A percentile compares a stretch with the other conserved stretches of the same genome.
phyloP scores from a whole-genome alignment of 2,329 filamentous ascomycete genomes.

The Cercospora beticola region DNA sequence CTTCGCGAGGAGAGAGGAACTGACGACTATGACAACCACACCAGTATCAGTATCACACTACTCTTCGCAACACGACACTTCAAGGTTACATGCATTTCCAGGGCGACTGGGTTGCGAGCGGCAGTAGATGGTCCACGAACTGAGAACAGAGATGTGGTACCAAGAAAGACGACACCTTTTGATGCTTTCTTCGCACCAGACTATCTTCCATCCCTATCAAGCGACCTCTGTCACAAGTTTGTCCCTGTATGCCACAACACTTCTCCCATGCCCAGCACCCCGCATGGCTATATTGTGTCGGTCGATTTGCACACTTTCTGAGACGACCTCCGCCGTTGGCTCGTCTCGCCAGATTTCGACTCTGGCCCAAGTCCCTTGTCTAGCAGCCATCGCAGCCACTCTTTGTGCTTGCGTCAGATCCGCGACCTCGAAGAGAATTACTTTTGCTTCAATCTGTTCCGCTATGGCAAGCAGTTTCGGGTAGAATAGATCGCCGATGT shows the following conservation, averaged over 20 bases:
- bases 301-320: conserved; percentile 30
- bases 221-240: not conserved
- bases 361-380: conserved; percentile 36
- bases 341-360: conserved; percentile 73
- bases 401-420: conserved; percentile 66
- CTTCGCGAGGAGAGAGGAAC: not conserved
- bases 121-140: not conserved
- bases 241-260: conserved; percentile 45
- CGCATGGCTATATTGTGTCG: conserved; percentile 32
- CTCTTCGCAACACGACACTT: not conserved
- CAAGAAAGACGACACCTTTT: not conserved
- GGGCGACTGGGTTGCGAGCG: not conserved
- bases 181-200: not conserved
- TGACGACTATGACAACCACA: not conserved
- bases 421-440: conserved; percentile 70
- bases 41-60: not conserved
- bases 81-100: not conserved
- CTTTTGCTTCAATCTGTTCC: conserved; percentile 48
- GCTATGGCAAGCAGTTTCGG: conserved; percentile 61
- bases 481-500: conserved; percentile 63
- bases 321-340: conserved; percentile 39
- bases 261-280: conserved; percentile 46
- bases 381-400: conserved; percentile 56
- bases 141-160: not conserved
- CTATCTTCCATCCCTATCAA: not conserved